These are phyloP conservation scores for Phytophthora sp. DNA, from an alignment of 352 stramenopile genomes.

Conservation along the genomic window DNA sequence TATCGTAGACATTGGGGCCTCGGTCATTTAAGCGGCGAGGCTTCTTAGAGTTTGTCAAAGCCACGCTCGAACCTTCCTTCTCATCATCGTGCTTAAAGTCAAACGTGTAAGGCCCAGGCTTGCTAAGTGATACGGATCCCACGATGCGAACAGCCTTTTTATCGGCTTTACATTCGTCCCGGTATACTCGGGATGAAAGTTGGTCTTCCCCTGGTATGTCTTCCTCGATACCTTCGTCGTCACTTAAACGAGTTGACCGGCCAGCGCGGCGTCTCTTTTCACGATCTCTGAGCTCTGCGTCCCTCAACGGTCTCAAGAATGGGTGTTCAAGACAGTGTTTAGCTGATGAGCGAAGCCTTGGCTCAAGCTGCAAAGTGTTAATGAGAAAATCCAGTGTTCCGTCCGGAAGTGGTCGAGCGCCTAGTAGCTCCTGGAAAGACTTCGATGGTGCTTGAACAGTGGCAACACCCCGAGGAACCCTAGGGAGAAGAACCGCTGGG, in stretches of 20 bases:
- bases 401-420: conserved; percentile 47
- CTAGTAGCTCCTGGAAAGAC: conserved; percentile 54
- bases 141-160: conserved; percentile 13
- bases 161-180: conserved; percentile 28
- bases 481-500: conserved; percentile 43
- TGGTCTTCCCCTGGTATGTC: conserved; percentile 62
- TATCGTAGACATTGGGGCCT: conserved; percentile 30
- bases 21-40: conserved; percentile 7
- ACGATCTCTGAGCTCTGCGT: conserved; percentile 58
- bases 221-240: conserved; percentile 82
- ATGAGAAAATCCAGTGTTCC: conserved; percentile 74
- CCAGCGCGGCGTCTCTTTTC: conserved; percentile 39
- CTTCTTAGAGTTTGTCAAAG: conserved; percentile 30
- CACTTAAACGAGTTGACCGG: conserved; percentile 14
- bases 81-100: conserved; percentile 40
- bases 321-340: conserved; percentile 58
- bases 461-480: conserved; percentile 59
- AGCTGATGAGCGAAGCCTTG: conserved; percentile 58
- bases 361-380: conserved; percentile 68
- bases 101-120: conserved; percentile 30
- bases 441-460: conserved; percentile 46
- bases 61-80: neutral
- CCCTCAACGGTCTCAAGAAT: conserved; percentile 59
- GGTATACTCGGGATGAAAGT: neutral
- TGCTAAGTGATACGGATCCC: conserved; percentile 12